Evolutionary conservation across 2,329 filamentous ascomycete genomes (phyloP), one percentile per base, ranked within the genome.

Genomic region (Fusarium vanettenii): DNA sequence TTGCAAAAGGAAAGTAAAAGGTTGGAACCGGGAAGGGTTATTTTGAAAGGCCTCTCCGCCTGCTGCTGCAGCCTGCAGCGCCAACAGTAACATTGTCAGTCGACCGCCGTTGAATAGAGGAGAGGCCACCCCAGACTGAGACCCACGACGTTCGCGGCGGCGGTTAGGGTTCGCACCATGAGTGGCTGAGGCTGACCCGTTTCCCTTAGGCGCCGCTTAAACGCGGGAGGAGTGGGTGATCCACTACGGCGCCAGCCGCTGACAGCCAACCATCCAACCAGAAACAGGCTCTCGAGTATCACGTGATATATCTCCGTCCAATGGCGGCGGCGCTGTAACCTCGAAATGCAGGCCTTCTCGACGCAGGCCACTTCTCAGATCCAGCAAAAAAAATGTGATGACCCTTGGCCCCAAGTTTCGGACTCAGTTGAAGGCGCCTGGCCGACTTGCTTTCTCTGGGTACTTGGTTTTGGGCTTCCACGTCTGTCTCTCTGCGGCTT

Each of bases 111-210:
- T 75, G 60, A 64, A 64, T 25, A 9, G 35, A 52, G 66, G 31
- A 41, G 45, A 14, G 37, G 55, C 56, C 22, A 25, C 43, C 39
- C 39, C 41, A 48, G 14, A 39, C 50, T 64, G 65, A 67, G 60
- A 73, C 67, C 71, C 69, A 72, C 61, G 67, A 70, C 66, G 74
- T 74, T 76, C 64, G 72, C 59, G 61, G 57, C 72, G 67, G 77
- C 77, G 77, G 75, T 73, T 79, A 78, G 66, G 70, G 62, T 48
- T 67, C 48, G 70, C 66, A 66, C 65, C 37, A 62, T 79, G 75
- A 79, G 63, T 79, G 77, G 77, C 73, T 74, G 67, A 43, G 50
- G 73, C 67, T 68, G 45, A 29, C 59, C 62, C 61, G 56, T 25
- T 50, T 41, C 6, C 31, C 35, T 57, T 72, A 76, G 66, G 64